Evolutionary conservation across 345 rosid genomes (phyloP).

Genomic region (Gossypium thurberi): DNA sequence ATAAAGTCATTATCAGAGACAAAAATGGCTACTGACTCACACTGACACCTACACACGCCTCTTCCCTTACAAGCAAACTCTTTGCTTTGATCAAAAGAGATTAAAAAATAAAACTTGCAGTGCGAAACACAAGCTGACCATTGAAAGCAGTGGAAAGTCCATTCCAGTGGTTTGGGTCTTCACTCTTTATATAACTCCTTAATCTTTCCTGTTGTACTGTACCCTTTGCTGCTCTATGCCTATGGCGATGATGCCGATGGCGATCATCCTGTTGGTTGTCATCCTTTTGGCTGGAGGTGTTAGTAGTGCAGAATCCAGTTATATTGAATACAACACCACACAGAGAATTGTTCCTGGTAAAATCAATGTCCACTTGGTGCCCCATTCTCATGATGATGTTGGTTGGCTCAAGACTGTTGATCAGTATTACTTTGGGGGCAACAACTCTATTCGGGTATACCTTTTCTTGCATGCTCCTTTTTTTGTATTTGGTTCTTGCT

Average conservation of each 20-base stretch:
- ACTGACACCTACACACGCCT: background rate
- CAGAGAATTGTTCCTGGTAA: slow-evolving; percentile 51
- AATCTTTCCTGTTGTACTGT: background rate
- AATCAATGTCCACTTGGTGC: slow-evolving; percentile 88
- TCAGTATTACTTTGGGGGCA: slow-evolving; percentile 85
- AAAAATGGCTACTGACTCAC: background rate
- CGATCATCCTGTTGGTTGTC: slow-evolving; percentile 9
- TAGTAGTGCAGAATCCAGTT: slow-evolving; percentile 29
- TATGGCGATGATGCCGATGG: slow-evolving; percentile 23
- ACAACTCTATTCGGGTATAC: slow-evolving; percentile 80
- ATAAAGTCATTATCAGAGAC: background rate
- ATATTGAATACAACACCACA: slow-evolving; percentile 65
- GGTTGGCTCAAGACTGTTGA: slow-evolving; percentile 98
- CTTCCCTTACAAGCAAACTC: slow-evolving; percentile 10
- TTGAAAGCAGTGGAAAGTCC: background rate
- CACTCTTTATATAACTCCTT: background rate
- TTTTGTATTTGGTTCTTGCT: background rate
- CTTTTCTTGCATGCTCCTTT: background rate
- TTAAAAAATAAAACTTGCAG: background rate
- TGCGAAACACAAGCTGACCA: background rate
- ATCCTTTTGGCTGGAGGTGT: slow-evolving; percentile 17
- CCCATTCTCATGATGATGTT: slow-evolving; percentile 93
- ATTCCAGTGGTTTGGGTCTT: background rate
- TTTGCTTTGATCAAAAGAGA: slow-evolving; percentile 1
- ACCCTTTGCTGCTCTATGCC: background rate